Evolutionary conservation across 2,329 filamentous ascomycete species (phyloP).

Genomic region (Diaporthe sp.): DNA sequence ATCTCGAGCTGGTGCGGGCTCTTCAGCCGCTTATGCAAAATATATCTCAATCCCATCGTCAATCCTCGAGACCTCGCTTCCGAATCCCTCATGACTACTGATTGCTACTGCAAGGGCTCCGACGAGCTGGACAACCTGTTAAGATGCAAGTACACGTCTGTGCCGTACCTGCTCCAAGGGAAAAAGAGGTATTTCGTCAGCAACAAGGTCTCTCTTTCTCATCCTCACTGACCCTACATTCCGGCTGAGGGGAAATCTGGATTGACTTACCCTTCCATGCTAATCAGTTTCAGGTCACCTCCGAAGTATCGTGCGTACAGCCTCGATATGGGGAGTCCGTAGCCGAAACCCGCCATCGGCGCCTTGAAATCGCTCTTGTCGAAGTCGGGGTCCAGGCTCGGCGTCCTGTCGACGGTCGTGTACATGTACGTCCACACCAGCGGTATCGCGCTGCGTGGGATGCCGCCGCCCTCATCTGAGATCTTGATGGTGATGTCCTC

Average conservation of each 20-base stretch:
- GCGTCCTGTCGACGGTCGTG: conserved; percentile 96
- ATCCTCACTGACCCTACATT: neutral
- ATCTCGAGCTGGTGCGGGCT: conserved; percentile 72
- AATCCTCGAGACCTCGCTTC: conserved; percentile 71
- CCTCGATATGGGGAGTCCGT: conserved; percentile 92
- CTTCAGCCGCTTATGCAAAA: conserved; percentile 76
- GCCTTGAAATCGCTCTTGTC: conserved; percentile 99
- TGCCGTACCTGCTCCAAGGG: conserved; percentile 80
- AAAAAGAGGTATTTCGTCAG: conserved; percentile 42
- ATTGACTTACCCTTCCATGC: conserved; percentile 92
- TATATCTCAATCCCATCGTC: conserved; percentile 63
- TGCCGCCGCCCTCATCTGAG: conserved; percentile 95
- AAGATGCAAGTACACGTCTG: conserved; percentile 97
- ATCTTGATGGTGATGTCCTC: conserved; percentile 99
- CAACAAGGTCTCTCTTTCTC: neutral
- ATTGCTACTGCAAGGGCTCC: conserved; percentile 94
- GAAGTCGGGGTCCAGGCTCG: conserved; percentile 95
- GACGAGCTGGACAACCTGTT: conserved; percentile 96
- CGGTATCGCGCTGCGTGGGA: conserved; percentile 91
- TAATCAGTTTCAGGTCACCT: conserved; percentile 96
- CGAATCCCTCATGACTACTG: conserved; percentile 88
- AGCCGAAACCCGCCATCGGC: conserved; percentile 99
- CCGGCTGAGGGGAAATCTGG: conserved; percentile 13
- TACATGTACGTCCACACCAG: conserved; percentile 99
- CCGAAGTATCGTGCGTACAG: conserved; percentile 98